Evolutionary conservation across 441 rosid genomes (phyloP), one percentile per base, ranked within the genome.

Genomic region (Euphorbia corollata): DNA sequence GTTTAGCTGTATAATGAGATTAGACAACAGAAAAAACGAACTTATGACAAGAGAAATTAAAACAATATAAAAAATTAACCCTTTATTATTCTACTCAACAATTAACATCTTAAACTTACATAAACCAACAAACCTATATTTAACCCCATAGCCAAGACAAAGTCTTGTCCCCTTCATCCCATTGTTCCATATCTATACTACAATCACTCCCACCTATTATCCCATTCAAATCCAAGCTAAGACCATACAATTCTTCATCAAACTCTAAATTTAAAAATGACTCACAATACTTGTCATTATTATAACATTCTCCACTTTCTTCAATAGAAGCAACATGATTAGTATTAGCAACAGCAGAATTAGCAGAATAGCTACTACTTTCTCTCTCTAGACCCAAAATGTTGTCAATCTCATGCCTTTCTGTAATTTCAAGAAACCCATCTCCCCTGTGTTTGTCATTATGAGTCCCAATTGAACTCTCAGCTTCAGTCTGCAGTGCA

Each of bases 151-250:
- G 51, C 84, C 79, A 75, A 23, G 70, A 63, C 34, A 71, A 39
- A 18, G 61, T 51, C 43, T 70, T 71, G 41, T 74, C 72, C 1
- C 34, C 73, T 48, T 74, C 80, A 68, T 63, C 78, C 80, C 77
- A 72, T 45, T 59, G 16, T 56, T 63, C 69, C 57, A 47, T 51
- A 16, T 48, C 13, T 48, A 48, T 48, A 23, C 56, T 55, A 59
- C 36, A 24, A 32, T 70, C 38, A 43, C 16, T 41, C 0, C 8
- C 61, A 47, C 57, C 72, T 59, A 60, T 73, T 13, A 71, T 45
- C 59, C 67, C 58, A 70, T 82, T 82, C 81, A 77, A 82, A 36
- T 77, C 78, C 71, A 79, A 38, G 77, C 78, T 71, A 5, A 63
- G 9, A 45, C 39, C 18, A 23, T 19, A 22, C 59, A 62, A 47